Percentiles rank a stretch among this genome's conserved stretches.
These are phyloP conservation scores for Colletotrichum musicola DNA, from an alignment of 2,329 filamentous ascomycete genomes.

Conservation along the genomic window DNA sequence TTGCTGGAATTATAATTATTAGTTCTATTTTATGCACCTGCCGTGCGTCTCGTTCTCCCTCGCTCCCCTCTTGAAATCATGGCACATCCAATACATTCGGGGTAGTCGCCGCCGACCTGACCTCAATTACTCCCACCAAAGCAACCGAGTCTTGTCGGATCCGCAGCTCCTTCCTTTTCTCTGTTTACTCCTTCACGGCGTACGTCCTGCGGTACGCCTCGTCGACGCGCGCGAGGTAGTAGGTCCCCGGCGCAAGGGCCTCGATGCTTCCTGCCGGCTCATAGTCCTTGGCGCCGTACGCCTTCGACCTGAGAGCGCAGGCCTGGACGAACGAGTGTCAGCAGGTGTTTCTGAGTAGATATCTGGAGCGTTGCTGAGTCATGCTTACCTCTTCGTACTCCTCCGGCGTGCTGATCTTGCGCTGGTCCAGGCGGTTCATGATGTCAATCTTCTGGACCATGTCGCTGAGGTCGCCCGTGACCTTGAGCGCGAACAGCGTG, in stretches of 20 bases:
- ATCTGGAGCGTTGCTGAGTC: too few species aligned
- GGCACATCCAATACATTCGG: too few species aligned
- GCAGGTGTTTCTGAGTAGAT: neutral
- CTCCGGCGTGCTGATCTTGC: conserved; percentile 9
- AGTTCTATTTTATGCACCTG: too few species aligned
- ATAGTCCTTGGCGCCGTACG: conserved; percentile 15
- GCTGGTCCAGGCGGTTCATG: conserved; percentile 15
- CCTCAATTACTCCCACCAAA: too few species aligned
- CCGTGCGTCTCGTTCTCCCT: too few species aligned
- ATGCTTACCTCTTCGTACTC: conserved; percentile 19
- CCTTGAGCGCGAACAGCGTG: conserved; percentile 24
- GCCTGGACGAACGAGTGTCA: conserved; percentile 6
- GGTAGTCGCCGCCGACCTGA: too few species aligned
- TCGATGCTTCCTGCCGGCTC: conserved; percentile 14
- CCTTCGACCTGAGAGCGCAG: conserved; percentile 18
- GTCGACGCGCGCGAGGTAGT: conserved; percentile 8
- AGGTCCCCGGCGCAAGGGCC: conserved; percentile 9
- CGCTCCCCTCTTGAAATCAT: too few species aligned
- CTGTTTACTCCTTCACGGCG: conserved; percentile 1
- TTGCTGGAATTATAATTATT: too few species aligned
- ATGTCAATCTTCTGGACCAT: conserved; percentile 26
- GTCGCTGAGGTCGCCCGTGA: conserved; percentile 19
- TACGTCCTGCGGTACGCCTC: conserved; percentile 14
- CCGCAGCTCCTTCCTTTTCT: too few species aligned
- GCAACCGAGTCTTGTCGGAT: too few species aligned